These are phyloP conservation scores for Hypoxylon sp. DNA, from an alignment of 2,329 filamentous ascomycete species.

Conservation along the genomic window DNA sequence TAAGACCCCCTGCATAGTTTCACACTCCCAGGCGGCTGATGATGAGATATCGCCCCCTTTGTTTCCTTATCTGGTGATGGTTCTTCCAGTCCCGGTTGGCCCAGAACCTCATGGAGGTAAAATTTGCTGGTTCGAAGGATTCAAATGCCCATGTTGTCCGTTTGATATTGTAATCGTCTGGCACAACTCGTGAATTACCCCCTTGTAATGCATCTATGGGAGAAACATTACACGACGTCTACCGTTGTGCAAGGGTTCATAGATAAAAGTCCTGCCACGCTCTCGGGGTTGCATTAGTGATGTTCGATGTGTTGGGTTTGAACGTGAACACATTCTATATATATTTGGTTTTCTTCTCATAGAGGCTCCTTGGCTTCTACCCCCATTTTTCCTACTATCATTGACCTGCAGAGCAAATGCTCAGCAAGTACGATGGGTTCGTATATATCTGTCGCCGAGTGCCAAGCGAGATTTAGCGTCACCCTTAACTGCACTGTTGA, in stretches of 20 bases:
- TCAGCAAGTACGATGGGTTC: slow-evolving; percentile 40
- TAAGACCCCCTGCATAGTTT: slow-evolving; percentile 25
- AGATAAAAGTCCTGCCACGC: slow-evolving; percentile 18
- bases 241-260: slow-evolving; percentile 6
- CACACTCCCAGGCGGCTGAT: slow-evolving; percentile 13
- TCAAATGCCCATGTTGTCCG: slow-evolving; percentile 6
- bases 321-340: not conserved
- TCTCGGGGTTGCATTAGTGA: slow-evolving; percentile 3
- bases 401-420: not conserved
- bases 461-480: slow-evolving; percentile 39
- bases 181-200: slow-evolving; percentile 2
- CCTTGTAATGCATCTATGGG: slow-evolving; percentile 9
- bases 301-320: not conserved
- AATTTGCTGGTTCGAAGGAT: slow-evolving; percentile 19
- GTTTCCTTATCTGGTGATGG: slow-evolving; percentile 7
- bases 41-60: slow-evolving; percentile 17
- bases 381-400: not conserved
- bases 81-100: slow-evolving; percentile 24
- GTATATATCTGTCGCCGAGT: slow-evolving; percentile 41
- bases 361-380: not conserved
- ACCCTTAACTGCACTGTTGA: slow-evolving; percentile 37
- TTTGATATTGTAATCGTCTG: slow-evolving; percentile 11
- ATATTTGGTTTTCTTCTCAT: slow-evolving; percentile 4
- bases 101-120: not conserved
- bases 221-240: slow-evolving; percentile 25